Percentiles rank a stretch among this genome's conserved stretches.
Conservation (phyloP, 331 rosid genomes). For the Stylosanthes scabra region DNA sequence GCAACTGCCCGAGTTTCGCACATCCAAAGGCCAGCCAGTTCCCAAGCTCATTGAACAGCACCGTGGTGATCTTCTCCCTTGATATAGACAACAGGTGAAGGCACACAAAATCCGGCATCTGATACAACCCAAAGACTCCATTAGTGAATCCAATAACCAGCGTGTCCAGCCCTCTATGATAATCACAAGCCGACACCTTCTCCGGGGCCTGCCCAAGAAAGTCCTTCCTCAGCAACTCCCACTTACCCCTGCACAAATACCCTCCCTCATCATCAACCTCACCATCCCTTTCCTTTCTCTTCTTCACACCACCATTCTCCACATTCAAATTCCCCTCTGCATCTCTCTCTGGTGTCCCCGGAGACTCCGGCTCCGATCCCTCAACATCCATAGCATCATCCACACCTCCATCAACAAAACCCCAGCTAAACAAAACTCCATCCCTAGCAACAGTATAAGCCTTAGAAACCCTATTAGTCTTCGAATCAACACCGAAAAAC, state of each 20-base stretch:
- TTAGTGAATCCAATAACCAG: conserved; percentile 85
- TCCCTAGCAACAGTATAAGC: conserved; percentile 79
- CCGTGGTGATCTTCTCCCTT: conserved; percentile 84
- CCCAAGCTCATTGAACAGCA: conserved; percentile 82
- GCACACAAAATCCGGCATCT: conserved; percentile 96
- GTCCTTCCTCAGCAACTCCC: conserved; percentile 88
- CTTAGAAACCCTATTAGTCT: conserved; percentile 54
- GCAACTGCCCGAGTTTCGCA: conserved; percentile 87
- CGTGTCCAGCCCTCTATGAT: conserved; percentile 79
- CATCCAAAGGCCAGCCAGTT: conserved; percentile 95
- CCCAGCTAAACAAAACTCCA: conserved; percentile 77
- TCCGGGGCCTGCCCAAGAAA: conserved; percentile 62
- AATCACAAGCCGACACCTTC: conserved; percentile 78
- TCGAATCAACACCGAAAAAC: conserved; percentile 74
- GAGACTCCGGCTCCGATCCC: conserved; percentile 55
- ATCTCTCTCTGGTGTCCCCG: conserved; percentile 69
- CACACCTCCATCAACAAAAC: conserved; percentile 41
- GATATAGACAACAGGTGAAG: conserved; percentile 81
- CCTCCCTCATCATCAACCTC: conserved; percentile 51
- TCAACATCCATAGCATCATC: conserved; percentile 44
- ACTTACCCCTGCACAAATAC: conserved; percentile 69
- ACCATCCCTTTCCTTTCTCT: conserved; percentile 55
- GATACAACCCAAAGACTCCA: conserved; percentile 88
- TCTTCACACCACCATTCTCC: conserved; percentile 54
- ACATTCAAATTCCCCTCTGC: conserved; percentile 52